A percentile compares a stretch with the other conserved stretches of the same genome.
Conservation (phyloP, 1,139 yeast species). For the Hemisphaericaspora subhashii region DNA sequence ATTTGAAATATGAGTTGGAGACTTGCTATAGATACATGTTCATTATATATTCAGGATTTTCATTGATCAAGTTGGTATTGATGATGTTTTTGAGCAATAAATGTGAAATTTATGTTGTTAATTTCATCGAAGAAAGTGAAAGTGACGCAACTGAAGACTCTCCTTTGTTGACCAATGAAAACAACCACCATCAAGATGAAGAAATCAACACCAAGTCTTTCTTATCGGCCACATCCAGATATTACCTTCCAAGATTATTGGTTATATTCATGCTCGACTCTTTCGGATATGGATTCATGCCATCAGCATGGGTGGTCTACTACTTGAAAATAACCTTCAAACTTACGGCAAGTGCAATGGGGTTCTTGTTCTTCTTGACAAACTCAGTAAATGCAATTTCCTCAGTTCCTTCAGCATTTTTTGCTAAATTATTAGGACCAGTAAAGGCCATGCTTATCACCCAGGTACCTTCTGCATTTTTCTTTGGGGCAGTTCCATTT, state of each 20-base stretch:
- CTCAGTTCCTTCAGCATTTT: constrained; percentile 47
- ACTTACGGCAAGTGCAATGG: constrained; percentile 45
- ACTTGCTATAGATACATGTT: constrained; percentile 62
- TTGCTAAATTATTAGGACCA: constrained; percentile 73
- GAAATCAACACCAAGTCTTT: constrained; percentile 10
- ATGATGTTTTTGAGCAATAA: constrained; percentile 54
- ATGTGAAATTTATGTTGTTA: constrained; percentile 45
- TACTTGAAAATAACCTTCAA: constrained; percentile 54
- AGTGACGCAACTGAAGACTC: constrained; percentile 6
- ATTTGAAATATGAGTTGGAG: constrained; percentile 29
- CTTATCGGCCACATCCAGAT: constrained; percentile 33
- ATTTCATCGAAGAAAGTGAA: constrained; percentile 6
- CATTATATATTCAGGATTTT: constrained; percentile 55
- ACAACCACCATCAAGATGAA: constrained; percentile 9
- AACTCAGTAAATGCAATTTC: constrained; percentile 16
- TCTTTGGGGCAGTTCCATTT: constrained; percentile 42
- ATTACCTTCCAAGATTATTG: constrained; percentile 40
- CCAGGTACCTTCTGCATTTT: constrained; percentile 75
- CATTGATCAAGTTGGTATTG: constrained; percentile 52
- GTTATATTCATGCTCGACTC: constrained; percentile 74
- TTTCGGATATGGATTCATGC: constrained; percentile 84
- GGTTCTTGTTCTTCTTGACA: constrained; percentile 58
- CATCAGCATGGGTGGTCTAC: constrained; percentile 84
- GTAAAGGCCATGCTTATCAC: constrained; percentile 73
- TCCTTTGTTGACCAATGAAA: constrained; percentile 1